Percentiles rank a stretch among this genome's conserved stretches.
phyloP scores from a whole-genome alignment of 2,329 filamentous ascomycete species.

The Arthrobotrys megalospora region DNA sequence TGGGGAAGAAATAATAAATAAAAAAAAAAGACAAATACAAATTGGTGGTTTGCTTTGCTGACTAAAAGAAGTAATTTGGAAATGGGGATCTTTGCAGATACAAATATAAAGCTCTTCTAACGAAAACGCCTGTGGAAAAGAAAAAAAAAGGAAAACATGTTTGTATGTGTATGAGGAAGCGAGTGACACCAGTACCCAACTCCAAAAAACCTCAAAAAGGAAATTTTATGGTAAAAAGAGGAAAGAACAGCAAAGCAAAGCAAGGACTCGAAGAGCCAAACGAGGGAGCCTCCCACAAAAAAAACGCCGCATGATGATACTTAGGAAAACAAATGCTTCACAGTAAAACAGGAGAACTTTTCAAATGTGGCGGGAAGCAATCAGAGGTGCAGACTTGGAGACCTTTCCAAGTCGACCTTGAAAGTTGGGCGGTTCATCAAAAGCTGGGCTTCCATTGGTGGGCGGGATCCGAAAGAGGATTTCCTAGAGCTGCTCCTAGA shows the following conservation, averaged over 20 bases:
- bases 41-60: conserved; percentile 26
- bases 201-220: conserved; percentile 34
- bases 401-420: conserved; percentile 41
- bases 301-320: conserved; percentile 47
- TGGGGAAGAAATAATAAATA: background rate
- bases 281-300: conserved; percentile 28
- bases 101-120: conserved; percentile 32
- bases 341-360: conserved; percentile 48
- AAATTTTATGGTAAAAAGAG: conserved; percentile 52
- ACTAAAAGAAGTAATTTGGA: conserved; percentile 20
- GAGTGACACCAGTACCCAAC: conserved; percentile 52
- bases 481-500: conserved; percentile 49
- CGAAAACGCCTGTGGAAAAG: conserved; percentile 24
- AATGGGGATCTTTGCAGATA: conserved; percentile 41
- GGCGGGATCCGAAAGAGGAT: conserved; percentile 38
- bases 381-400: background rate
- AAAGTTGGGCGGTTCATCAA: conserved; percentile 19
- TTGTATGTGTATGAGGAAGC: conserved; percentile 37
- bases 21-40: conserved; percentile 19
- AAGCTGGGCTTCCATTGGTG: conserved; percentile 49
- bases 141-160: conserved; percentile 22
- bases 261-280: conserved; percentile 11
- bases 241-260: conserved; percentile 27
- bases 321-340: conserved; percentile 23
- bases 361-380: conserved; percentile 19